Evolutionary conservation across 306 rosid genomes (phyloP).

Genomic region (Dicorynia guianensis): DNA sequence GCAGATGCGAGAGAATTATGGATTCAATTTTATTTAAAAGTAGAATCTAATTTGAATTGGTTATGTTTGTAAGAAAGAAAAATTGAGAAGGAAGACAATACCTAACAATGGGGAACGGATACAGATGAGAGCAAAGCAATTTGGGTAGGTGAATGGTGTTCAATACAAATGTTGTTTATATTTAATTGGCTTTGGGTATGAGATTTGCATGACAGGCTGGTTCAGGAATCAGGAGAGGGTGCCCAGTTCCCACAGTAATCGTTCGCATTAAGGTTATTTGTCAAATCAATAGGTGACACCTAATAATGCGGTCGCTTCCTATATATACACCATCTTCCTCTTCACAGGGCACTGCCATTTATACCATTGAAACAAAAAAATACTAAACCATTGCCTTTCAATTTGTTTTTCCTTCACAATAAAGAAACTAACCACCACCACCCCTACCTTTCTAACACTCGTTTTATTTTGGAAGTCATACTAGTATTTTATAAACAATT

Average conservation of each 20-base stretch:
- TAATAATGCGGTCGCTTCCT: constrained; percentile 18
- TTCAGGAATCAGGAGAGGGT: too few relatives aligned
- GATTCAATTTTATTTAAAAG: too few relatives aligned
- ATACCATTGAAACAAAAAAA: constrained; percentile 6
- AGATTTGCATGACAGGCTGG: constrained; percentile 50
- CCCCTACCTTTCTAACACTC: too few relatives aligned
- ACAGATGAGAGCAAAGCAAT: constrained; percentile 23
- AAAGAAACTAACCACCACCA: neutral
- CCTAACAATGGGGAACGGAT: constrained; percentile 44
- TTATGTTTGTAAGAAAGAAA: neutral
- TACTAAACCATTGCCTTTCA: neutral
- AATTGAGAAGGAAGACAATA: constrained; percentile 20
- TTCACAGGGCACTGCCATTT: too few relatives aligned
- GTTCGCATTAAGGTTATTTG: constrained; percentile 36
- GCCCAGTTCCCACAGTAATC: constrained; percentile 57
- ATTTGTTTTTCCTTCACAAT: neutral
- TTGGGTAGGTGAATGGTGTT: constrained; percentile 28
- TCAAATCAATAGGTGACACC: constrained; percentile 46
- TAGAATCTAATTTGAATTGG: neutral
- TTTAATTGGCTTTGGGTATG: neutral
- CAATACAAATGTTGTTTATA: neutral
- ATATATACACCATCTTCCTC: too few relatives aligned
- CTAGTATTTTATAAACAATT: too few relatives aligned
- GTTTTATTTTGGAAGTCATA: too few relatives aligned
- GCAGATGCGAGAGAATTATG: too few relatives aligned